A percentile compares a stretch with the other conserved stretches of the same genome.
Evolutionary conservation across 257 asterid genomes (phyloP).

Genomic region (Solanum habrochaites): DNA sequence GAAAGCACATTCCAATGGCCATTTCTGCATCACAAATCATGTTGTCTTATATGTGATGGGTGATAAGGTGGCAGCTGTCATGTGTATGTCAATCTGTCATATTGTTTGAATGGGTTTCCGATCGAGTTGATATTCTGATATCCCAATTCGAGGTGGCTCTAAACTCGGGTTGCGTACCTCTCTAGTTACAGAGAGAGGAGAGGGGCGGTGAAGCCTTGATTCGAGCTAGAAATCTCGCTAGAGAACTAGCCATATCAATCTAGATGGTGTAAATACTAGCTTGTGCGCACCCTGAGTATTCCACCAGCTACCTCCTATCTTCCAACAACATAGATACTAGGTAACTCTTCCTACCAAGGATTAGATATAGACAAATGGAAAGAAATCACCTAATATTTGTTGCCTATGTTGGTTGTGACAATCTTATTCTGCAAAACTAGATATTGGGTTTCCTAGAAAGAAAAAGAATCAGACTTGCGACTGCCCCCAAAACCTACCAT

Average conservation of each 20-base stretch:
- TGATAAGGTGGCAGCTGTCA: neutral
- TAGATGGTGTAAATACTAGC: neutral
- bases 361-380: neutral
- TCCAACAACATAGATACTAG: neutral
- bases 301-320: neutral
- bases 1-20: neutral
- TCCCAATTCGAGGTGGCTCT: neutral
- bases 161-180: neutral
- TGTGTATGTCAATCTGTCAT: neutral
- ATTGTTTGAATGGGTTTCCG: neutral
- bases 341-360: neutral
- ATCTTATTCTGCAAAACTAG: neutral
- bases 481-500: neutral
- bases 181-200: too few relatives aligned
- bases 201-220: neutral
- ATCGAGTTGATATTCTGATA: neutral
- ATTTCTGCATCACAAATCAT: neutral
- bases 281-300: neutral
- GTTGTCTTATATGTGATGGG: neutral
- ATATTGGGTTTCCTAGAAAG: neutral
- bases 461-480: neutral
- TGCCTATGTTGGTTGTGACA: neutral
- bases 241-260: neutral
- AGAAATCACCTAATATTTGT: neutral
- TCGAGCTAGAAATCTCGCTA: neutral